These are phyloP conservation scores for Nakaseomyces delphensis DNA, from an alignment of 1,139 yeast species.

Conservation along the genomic window DNA sequence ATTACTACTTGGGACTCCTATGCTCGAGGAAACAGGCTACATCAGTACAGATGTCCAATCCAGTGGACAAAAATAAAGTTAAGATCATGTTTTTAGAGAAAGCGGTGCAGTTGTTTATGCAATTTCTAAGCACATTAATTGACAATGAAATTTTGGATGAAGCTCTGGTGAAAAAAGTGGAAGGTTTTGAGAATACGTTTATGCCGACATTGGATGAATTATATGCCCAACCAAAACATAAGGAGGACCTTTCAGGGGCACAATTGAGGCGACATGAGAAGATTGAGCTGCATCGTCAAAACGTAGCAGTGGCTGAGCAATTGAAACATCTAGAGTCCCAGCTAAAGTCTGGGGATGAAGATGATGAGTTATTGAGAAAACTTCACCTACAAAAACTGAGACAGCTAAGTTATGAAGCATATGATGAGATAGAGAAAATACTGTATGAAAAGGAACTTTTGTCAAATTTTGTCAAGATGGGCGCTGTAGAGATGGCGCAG, in stretches of 20 bases:
- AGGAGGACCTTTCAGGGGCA: constrained; percentile 36
- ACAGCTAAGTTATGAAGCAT: constrained; percentile 44
- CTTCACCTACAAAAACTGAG: constrained; percentile 49
- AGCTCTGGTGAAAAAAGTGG: constrained; percentile 36
- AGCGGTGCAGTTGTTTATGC: constrained; percentile 38
- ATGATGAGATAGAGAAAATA: constrained; percentile 35
- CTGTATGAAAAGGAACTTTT: constrained; percentile 26
- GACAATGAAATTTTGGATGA: constrained; percentile 39
- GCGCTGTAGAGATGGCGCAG: constrained; percentile 7
- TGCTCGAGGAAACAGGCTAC: constrained; percentile 28
- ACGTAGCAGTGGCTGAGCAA: constrained; percentile 44
- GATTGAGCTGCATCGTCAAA: constrained; percentile 57
- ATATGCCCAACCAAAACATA: constrained; percentile 17
- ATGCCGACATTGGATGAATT: constrained; percentile 39
- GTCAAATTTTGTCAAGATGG: constrained; percentile 21
- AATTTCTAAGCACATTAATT: constrained; percentile 38
- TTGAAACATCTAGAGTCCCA: constrained; percentile 35
- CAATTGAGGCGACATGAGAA: constrained; percentile 57
- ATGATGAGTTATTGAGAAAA: constrained; percentile 54
- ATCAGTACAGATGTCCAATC: constrained; percentile 2
- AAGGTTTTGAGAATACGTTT: constrained; percentile 36
- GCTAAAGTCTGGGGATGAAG: constrained; percentile 32
- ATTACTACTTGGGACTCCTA: constrained; percentile 42
- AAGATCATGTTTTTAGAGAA: constrained; percentile 38
- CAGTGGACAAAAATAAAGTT: constrained; percentile 15